These are phyloP conservation scores for Zasmidium citrigriseum DNA, from an alignment of 2,329 filamentous ascomycete genomes.

Conservation along the genomic window DNA sequence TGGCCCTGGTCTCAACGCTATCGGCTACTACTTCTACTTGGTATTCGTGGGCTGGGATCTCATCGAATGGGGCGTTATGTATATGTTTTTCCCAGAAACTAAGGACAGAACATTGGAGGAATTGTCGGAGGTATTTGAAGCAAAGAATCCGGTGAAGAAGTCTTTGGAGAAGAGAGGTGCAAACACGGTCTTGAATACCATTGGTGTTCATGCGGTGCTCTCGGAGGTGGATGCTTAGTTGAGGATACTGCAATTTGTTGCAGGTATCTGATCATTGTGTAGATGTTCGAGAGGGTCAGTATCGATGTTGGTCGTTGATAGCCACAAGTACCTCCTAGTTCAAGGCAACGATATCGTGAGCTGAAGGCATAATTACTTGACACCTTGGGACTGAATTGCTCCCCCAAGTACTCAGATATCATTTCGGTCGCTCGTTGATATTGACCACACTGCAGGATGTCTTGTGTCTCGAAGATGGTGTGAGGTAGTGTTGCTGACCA, in stretches of 20 bases:
- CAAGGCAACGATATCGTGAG: too few species aligned
- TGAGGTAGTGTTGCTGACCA: too few species aligned
- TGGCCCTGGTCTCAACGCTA: slow-evolving; percentile 7
- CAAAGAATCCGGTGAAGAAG: slow-evolving; percentile 39
- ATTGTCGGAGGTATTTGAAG: slow-evolving; percentile 44
- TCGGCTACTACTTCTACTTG: slow-evolving; percentile 10
- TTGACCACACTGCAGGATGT: too few species aligned
- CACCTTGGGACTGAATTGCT: too few species aligned
- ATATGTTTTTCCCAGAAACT: slow-evolving; percentile 12
- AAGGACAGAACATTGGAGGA: slow-evolving; percentile 44
- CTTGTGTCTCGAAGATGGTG: too few species aligned
- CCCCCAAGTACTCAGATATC: too few species aligned
- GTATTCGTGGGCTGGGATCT: slow-evolving; percentile 11
- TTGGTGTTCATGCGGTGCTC: slow-evolving; percentile 2
- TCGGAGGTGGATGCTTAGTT: neutral
- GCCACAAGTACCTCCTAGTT: slow-evolving; percentile 2
- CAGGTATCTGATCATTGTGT: neutral
- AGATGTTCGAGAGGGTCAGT: neutral
- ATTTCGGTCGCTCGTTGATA: too few species aligned
- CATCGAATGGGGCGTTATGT: slow-evolving; percentile 8
- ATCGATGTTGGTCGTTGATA: neutral
- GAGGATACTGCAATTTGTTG: neutral
- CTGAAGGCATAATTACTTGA: too few species aligned
- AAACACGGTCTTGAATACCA: slow-evolving; percentile 3
- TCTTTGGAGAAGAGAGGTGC: slow-evolving; percentile 7